Evolutionary conservation across 192 early-diverging fungal species (phyloP).

Genomic region (Chytriomyces confervae): DNA sequence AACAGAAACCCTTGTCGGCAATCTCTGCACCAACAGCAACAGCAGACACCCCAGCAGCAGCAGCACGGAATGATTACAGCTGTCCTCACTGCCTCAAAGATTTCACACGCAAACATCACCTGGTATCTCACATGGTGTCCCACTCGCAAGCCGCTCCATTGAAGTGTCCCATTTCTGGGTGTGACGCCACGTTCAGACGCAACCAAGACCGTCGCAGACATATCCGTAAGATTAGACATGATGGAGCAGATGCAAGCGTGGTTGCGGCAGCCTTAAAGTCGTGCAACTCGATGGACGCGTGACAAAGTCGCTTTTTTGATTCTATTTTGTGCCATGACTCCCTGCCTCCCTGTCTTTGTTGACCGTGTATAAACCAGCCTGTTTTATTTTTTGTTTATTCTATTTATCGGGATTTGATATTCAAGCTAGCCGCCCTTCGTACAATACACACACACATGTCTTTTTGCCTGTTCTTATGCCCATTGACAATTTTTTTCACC

Average conservation of each 20-base stretch:
- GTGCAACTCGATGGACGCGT: background rate
- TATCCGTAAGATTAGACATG: background rate
- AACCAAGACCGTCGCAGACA: conserved; percentile 11
- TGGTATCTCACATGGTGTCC: conserved; percentile 6
- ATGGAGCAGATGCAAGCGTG: background rate
- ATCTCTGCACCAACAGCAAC: background rate
- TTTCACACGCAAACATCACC: background rate
- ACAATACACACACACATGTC: background rate
- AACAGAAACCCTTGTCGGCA: no score
- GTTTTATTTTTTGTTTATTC: background rate
- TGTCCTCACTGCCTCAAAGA: background rate
- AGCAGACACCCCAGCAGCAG: background rate
- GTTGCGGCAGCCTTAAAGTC: background rate
- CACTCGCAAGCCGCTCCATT: conserved; percentile 2
- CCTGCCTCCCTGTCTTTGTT: background rate
- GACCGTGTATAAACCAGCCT: background rate
- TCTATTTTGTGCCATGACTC: background rate
- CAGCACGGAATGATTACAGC: background rate
- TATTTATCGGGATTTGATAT: background rate
- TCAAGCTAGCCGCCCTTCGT: background rate
- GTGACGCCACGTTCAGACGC: conserved; percentile 19
- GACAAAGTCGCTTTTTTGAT: background rate
- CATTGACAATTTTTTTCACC: background rate
- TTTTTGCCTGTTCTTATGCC: background rate
- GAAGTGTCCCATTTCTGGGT: conserved; percentile 1